Base-by-base conservation (phyloP, 495 filamentous ascomycete species). In the Beverwykella pulmonaria region DNA sequence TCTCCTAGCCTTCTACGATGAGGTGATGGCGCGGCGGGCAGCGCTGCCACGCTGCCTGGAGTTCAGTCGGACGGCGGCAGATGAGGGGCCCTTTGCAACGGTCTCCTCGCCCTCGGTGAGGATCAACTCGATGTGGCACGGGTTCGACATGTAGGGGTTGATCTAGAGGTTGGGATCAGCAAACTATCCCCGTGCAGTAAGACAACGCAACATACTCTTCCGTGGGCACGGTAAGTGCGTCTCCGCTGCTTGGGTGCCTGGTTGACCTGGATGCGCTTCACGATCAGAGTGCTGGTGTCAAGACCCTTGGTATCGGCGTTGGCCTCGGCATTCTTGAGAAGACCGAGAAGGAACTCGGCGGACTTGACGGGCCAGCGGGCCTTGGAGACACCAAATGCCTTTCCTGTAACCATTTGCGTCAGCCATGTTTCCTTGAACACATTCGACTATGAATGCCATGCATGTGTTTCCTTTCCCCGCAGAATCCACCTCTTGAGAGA, bases 231-330 rank as follows among this genome's bases (percentile, higher is more conserved):
- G 88, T 98, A 99, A 75, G 94, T 99, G 75, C 94, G 88, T 81
- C 94, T 87, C 76, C 94, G 86, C 82, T 96, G 92, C 87, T 97
- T 97, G 75, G 94, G 94, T 66, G 94, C 94, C 84, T 99, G 94
- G 88, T 98, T 98, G 84, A 98, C 95, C 83, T 98, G 94, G 82
- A 99, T 98, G 86, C 96, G 94, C 89, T 96, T 95, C 80, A 99
- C 90, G 75, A 97, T 82, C 69, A 99, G 86, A 84, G 92, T 95
- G 83, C 87, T 86, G 74, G 92, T 97, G 82, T 99, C 94, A 73
- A 99, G 92, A 79, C 95, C 94, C 87, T 98, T 98, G 80, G 91
- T 90, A 74, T 98, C 95, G 77, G 94, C 94, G 82, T 99, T 99
- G 82, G 94, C 89, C 86, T 97, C 94, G 63, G 94, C 94, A 82